These are phyloP conservation scores for Pezicula radicicola DNA, from an alignment of 2,329 filamentous ascomycete species.

Conservation along the genomic window DNA sequence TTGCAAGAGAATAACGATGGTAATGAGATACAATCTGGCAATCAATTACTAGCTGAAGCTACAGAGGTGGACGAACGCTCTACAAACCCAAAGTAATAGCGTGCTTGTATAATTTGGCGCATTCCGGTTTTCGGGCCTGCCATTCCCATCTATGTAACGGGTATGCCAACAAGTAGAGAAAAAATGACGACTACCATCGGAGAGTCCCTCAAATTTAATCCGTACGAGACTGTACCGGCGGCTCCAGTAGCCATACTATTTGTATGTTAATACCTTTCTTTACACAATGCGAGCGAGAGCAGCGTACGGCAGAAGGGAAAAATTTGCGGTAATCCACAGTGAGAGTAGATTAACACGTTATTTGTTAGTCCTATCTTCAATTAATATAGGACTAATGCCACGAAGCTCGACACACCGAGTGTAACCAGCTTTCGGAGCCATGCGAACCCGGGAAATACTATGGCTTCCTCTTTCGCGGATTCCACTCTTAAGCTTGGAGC, in stretches of 20 bases:
- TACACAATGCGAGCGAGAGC: constrained; percentile 32
- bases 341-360: constrained; percentile 55
- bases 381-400: constrained; percentile 53
- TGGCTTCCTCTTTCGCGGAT: background rate
- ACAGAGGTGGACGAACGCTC: constrained; percentile 1
- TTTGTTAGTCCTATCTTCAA: constrained; percentile 49
- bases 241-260: constrained; percentile 59
- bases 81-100: constrained; percentile 56
- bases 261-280: background rate
- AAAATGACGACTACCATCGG: constrained; percentile 62
- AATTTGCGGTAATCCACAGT: constrained; percentile 57
- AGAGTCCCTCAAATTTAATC: constrained; percentile 47
- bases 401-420: constrained; percentile 47
- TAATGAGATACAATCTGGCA: constrained; percentile 44
- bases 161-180: constrained; percentile 49
- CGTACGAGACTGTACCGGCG: constrained; percentile 52
- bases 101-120: constrained; percentile 63
- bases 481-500: background rate
- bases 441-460: background rate
- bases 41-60: constrained; percentile 30
- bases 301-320: constrained; percentile 56
- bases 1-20: constrained; percentile 59
- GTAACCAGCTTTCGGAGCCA: constrained; percentile 4
- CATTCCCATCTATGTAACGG: constrained; percentile 54
- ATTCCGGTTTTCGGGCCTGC: constrained; percentile 60